Percentiles rank a stretch among this genome's conserved stretches.
phyloP scores from a whole-genome alignment of 2,329 filamentous ascomycete genomes.

The Chaetomiaceae sp. region DNA sequence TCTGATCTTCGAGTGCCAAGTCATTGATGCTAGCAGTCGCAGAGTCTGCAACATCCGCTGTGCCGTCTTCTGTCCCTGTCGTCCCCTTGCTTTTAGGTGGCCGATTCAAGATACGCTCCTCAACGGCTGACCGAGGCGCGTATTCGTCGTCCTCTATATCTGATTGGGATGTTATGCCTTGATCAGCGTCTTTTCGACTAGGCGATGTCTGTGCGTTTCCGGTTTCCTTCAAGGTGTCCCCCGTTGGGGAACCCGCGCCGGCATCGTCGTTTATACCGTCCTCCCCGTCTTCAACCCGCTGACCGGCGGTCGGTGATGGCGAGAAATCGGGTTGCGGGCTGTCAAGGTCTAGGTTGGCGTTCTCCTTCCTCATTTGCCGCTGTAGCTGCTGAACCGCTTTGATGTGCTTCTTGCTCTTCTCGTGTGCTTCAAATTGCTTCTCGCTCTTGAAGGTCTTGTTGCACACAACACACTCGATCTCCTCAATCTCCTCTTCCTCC shows the following conservation, averaged over 20 bases:
- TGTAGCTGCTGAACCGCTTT: slow-evolving; percentile 79
- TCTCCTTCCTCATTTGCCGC: slow-evolving; percentile 78
- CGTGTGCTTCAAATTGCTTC: slow-evolving; percentile 84
- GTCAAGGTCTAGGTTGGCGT: slow-evolving; percentile 54
- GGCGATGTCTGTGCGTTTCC: background rate
- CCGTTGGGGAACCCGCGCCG: background rate
- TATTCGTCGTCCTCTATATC: slow-evolving; percentile 40
- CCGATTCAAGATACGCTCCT: slow-evolving; percentile 35
- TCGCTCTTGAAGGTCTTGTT: slow-evolving; percentile 82
- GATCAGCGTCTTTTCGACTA: background rate
- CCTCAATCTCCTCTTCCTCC: slow-evolving; percentile 52
- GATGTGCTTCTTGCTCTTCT: slow-evolving; percentile 93
- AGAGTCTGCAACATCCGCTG: slow-evolving; percentile 7
- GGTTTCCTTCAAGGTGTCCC: background rate
- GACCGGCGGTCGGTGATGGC: background rate
- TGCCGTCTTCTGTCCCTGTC: background rate
- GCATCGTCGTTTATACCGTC: background rate
- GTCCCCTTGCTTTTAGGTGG: slow-evolving; percentile 6
- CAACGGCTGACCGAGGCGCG: slow-evolving; percentile 42
- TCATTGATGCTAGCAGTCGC: slow-evolving; percentile 9
- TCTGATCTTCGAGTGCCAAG: slow-evolving; percentile 18
- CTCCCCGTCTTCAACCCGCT: slow-evolving; percentile 31
- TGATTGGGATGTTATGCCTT: background rate
- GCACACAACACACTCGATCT: slow-evolving; percentile 73
- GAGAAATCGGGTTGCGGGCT: slow-evolving; percentile 2